These are phyloP conservation scores for Fusarium compactum DNA, from an alignment of 2,329 filamentous ascomycete species.

Conservation along the genomic window DNA sequence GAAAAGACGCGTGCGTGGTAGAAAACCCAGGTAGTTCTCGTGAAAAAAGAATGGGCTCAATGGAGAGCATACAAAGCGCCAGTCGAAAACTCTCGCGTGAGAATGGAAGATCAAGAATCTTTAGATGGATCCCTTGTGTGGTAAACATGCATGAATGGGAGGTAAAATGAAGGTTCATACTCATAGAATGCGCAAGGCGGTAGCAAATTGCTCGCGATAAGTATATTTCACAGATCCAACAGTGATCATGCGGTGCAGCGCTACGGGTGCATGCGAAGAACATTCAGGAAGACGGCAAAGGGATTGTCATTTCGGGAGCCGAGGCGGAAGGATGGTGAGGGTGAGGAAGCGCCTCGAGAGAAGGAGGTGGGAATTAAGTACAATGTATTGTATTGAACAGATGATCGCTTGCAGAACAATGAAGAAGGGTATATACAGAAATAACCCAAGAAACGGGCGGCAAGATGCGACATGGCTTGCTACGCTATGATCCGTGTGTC, in stretches of 20 bases:
- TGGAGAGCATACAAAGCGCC: fast-evolving
- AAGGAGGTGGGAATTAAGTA: background rate
- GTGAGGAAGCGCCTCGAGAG: background rate
- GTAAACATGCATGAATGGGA: too few species aligned
- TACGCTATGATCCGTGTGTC: background rate
- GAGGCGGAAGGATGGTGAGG: background rate
- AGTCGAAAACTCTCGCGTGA: fast-evolving
- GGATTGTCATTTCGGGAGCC: fast-evolving
- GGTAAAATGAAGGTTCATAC: too few species aligned
- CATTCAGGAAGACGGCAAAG: fast-evolving
- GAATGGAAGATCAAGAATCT: too few species aligned
- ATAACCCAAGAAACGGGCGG: background rate
- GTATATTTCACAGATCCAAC: background rate
- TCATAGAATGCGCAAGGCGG: too few species aligned
- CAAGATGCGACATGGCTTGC: background rate
- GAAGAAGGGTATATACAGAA: background rate
- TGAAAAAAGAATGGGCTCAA: background rate
- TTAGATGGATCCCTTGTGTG: too few species aligned
- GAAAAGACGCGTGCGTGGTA: too few species aligned
- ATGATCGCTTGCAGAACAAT: background rate
- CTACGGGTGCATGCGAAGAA: background rate
- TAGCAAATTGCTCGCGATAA: background rate
- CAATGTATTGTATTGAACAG: background rate
- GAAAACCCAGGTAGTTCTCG: background rate
- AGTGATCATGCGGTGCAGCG: too few species aligned